Evolutionary conservation across 1,284 basidiomycete genomes (phyloP), one percentile per base, ranked within the genome.

Genomic region (Microbotryum intermedium): DNA sequence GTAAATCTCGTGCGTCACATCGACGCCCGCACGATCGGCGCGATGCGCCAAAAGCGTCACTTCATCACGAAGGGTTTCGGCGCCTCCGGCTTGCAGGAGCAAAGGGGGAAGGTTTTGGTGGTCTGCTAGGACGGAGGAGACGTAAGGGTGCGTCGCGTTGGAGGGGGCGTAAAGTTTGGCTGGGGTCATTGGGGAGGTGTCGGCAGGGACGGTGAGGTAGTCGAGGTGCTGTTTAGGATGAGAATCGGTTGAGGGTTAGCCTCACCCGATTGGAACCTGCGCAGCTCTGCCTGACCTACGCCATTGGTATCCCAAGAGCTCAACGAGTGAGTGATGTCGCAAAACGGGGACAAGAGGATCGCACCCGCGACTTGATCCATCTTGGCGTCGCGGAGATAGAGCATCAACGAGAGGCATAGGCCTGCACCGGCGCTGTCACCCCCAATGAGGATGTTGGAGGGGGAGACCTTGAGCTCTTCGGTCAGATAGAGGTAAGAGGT

Each of bases 341-440:
- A 39, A 64, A 65, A 71, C 6, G 70, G 70, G 1, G 59, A 61
- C 7, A 70, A 18, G 3, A 71, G 58, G 6, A 66, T 26, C 3
- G 50, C 61, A 3, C 66, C 65, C 0, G 49, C 57, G 21, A 61
- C 48, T 11, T 53, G 51, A 1, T 60, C 52, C 13, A 69, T 50
- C 1, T 21, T 59, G 16, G 71, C 50, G 51, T 77, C 75, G 11
- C 76, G 67, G 8, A 76, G 66, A 46, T 75, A 69, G 16, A 71
- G 68, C 13, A 76, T 57, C 4, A 76, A 55, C 0, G 73, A 71
- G 43, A 75, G 42, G 2, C 66, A 63, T 13, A 76, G 60, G 25
- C 72, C 72, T 3, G 74, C 75, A 6, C 76, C 76, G 5, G 76
- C 76, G 18, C 71, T 73, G 57, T 77, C 76, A 9, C 76, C 76